A percentile compares a stretch with the other conserved stretches of the same genome.
Conservation (phyloP, 495 filamentous ascomycete genomes). For the Podospora comata region DNA sequence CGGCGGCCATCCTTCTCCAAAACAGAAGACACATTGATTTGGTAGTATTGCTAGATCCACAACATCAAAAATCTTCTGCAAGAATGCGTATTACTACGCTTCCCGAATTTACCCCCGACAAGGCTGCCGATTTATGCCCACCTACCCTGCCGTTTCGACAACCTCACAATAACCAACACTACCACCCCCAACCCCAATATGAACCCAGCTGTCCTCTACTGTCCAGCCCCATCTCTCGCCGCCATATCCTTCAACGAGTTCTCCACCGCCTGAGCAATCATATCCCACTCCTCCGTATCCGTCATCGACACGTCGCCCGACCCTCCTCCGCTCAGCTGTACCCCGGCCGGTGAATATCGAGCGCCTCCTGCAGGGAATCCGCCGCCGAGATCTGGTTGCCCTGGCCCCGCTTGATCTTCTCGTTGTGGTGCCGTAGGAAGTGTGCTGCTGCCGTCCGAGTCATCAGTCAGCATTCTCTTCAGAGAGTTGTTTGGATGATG, state of each 20-base stretch:
- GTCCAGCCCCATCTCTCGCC: not conserved
- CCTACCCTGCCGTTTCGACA: too few relatives aligned
- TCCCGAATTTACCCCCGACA: too few relatives aligned
- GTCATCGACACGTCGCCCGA: not conserved
- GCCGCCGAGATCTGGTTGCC: not conserved
- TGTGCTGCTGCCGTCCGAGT: conserved; percentile 17
- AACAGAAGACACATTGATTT: too few relatives aligned
- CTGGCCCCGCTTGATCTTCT: not conserved
- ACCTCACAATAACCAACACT: too few relatives aligned
- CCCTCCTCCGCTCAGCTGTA: not conserved
- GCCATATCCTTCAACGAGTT: not conserved
- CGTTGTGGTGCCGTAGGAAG: not conserved
- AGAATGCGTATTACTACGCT: too few relatives aligned
- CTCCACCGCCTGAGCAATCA: not conserved
- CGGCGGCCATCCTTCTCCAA: too few relatives aligned
- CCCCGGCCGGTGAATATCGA: not conserved
- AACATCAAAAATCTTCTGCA: too few relatives aligned
- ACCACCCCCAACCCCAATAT: not conserved
- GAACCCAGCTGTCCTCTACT: not conserved
- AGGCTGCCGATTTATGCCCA: not conserved
- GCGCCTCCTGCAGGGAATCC: not conserved
- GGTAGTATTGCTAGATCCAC: too few relatives aligned
- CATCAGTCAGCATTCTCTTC: conserved; percentile 29
- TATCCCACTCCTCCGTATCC: not conserved
- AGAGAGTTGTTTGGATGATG: conserved; percentile 5